Conservation (phyloP, 805 yeast genomes). For the Metschnikowia chrysomelidarum region DNA sequence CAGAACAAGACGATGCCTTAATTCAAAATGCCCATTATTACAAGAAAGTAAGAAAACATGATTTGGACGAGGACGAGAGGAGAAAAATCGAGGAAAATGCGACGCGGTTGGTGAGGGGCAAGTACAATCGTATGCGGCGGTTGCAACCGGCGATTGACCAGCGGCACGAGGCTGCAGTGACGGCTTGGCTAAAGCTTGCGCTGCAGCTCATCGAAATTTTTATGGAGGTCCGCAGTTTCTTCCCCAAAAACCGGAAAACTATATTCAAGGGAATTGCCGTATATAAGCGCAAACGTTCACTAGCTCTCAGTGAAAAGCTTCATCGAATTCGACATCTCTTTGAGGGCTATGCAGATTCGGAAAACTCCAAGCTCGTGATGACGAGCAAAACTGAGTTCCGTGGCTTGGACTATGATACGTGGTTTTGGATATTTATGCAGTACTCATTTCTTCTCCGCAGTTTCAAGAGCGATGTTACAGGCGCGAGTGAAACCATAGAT, state of each 20-base stretch:
- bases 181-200: slow-evolving; percentile 81
- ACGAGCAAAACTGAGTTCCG: slow-evolving; percentile 63
- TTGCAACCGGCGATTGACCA: slow-evolving; percentile 36
- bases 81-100: slow-evolving; percentile 57
- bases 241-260: slow-evolving; percentile 71
- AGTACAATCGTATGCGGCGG: slow-evolving; percentile 52
- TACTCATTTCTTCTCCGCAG: slow-evolving; percentile 67
- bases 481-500: slow-evolving; percentile 52
- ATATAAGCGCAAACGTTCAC: slow-evolving; percentile 56
- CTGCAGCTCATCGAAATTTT: slow-evolving; percentile 82
- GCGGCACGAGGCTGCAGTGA: slow-evolving; percentile 56
- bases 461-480: slow-evolving; percentile 61
- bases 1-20: slow-evolving; percentile 17
- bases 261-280: slow-evolving; percentile 65
- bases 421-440: slow-evolving; percentile 86
- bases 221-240: slow-evolving; percentile 72
- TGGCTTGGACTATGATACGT: slow-evolving; percentile 71
- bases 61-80: slow-evolving; percentile 43
- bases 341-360: slow-evolving; percentile 47
- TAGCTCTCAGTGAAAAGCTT: slow-evolving; percentile 71
- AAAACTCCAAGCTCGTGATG: slow-evolving; percentile 30
- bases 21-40: slow-evolving; percentile 17
- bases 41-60: slow-evolving; percentile 15
- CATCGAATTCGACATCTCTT: slow-evolving; percentile 65
- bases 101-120: slow-evolving; percentile 54